Base-by-base conservation (phyloP, 2,329 filamentous ascomycete species). In the Phialocephala subalpina region DNA sequence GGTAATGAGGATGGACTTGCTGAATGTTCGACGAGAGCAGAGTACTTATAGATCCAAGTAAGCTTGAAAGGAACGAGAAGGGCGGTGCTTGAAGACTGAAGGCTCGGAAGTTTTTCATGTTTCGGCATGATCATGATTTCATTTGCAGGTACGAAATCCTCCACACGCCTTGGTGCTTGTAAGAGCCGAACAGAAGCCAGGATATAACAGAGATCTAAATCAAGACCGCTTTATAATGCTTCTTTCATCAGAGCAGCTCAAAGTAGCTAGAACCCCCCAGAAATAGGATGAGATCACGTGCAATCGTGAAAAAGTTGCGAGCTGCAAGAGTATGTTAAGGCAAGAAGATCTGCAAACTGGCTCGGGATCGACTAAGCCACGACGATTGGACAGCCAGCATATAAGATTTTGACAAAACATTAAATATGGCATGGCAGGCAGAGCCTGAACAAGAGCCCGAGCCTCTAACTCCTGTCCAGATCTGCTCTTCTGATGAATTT, bases 401-500 rank as follows among this genome's bases (percentile, higher is more conserved):
- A 33, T 33, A 33, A 5, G 9, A 33, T 33, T 33, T 33, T 33
- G 29, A 33, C 29, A 33, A 33, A 33, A 9, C 4, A 33, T 33
- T 33, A 33, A 33, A 33, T 4, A 33, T 33, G 29, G 9, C 29
- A 33, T 4, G 29, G 29, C 9, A 9, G 29, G 4, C 29, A 33
- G 29, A 33, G 29, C 29, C 29, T 33, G 4, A 33, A 33, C 29
- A 33, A 33, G 29, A 33, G 29, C 29, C 4, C 9, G 29, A 42
- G 45, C 62, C 56, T 57, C 63, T 59, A 74, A 53, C 70, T 72
- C 52, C 67, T 67, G 63, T 74, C 72, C 60, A 74, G n/a, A 65
- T 74, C 72, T n/a, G 72, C 72, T 40, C 68, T 73, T 27, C 72
- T 65, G n/a, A 74, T 62, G 1, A 70, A 60, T 33, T 47, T 63